A percentile compares a stretch with the other conserved stretches of the same genome.
Conservation (phyloP, 306 rosid species). For the Cicer judaicum region DNA sequence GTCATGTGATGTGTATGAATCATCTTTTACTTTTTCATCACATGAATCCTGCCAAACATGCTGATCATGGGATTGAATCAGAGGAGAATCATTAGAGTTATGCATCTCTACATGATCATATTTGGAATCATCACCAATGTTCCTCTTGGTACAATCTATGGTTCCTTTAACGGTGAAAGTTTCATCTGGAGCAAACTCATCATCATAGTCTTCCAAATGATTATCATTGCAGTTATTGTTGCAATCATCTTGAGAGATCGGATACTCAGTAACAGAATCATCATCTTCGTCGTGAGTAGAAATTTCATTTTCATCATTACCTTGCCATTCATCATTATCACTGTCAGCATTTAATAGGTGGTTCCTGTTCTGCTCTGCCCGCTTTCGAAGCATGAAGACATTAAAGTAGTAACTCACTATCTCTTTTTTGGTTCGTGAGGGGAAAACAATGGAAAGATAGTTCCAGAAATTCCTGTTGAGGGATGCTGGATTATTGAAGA, state of each 20-base stretch:
- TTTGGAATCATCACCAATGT: slow-evolving; percentile 44
- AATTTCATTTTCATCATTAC: slow-evolving; percentile 60
- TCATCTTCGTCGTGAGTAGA: slow-evolving; percentile 63
- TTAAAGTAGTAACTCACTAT: slow-evolving; percentile 91
- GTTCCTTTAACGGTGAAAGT: slow-evolving; percentile 35
- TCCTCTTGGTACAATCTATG: slow-evolving; percentile 35
- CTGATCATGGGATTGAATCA: slow-evolving; percentile 41
- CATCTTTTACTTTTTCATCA: slow-evolving; percentile 63
- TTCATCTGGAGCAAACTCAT: slow-evolving; percentile 52
- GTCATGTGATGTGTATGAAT: slow-evolving; percentile 62
- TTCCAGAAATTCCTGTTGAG: slow-evolving; percentile 78
- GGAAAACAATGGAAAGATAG: slow-evolving; percentile 60
- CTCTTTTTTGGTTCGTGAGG: slow-evolving; percentile 72
- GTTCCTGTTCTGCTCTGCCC: slow-evolving; percentile 82
- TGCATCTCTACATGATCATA: slow-evolving; percentile 30
- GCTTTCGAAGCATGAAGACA: slow-evolving; percentile 79
- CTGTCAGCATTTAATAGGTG: slow-evolving; percentile 65
- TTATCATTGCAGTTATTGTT: slow-evolving; percentile 43
- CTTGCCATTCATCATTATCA: slow-evolving; percentile 90
- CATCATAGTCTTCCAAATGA: slow-evolving; percentile 52
- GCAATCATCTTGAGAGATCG: slow-evolving; percentile 49
- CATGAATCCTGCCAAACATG: slow-evolving; percentile 48
- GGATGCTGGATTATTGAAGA: slow-evolving; percentile 74
- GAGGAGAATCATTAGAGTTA: slow-evolving; percentile 40
- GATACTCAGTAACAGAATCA: slow-evolving; percentile 77